These are phyloP conservation scores for Moesziomyces aphidis DNA, from an alignment of 1,284 basidiomycete genomes.

Conservation along the genomic window DNA sequence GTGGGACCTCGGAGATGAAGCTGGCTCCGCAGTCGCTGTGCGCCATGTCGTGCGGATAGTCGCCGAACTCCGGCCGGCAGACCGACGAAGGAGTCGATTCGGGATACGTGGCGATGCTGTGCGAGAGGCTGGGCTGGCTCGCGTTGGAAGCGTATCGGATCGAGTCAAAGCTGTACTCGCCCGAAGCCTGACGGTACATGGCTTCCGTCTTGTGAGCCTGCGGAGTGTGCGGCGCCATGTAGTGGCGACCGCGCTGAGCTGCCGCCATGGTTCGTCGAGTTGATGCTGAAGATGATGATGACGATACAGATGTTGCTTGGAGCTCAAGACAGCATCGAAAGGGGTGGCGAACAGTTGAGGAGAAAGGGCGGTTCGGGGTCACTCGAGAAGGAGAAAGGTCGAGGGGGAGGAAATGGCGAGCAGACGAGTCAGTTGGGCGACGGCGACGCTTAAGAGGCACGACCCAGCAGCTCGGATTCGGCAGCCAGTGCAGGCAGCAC, in stretches of 20 bases:
- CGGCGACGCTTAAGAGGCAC: too few species aligned
- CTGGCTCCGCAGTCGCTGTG: conserved; percentile 29
- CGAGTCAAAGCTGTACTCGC: conserved; percentile 31
- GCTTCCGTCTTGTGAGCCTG: conserved; percentile 2
- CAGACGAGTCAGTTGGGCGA: too few species aligned
- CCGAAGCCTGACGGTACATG: conserved; percentile 21
- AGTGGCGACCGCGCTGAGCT: conserved; percentile 16
- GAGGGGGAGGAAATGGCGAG: too few species aligned
- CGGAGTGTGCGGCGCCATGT: conserved; percentile 2
- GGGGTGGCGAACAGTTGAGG: not conserved
- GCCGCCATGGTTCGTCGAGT: conserved; percentile 18
- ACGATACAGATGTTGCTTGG: not conserved
- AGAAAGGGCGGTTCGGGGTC: too few species aligned
- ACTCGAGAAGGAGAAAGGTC: too few species aligned
- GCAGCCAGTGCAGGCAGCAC: too few species aligned
- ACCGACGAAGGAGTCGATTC: conserved; percentile 39
- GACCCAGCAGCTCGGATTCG: too few species aligned
- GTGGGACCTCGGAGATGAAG: conserved; percentile 20
- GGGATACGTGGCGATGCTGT: conserved; percentile 41
- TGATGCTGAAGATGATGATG: not conserved
- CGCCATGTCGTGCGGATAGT: conserved; percentile 21
- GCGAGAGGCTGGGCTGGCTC: conserved; percentile 37
- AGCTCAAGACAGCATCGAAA: not conserved
- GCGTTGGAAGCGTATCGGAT: conserved; percentile 36
- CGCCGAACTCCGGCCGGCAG: conserved; percentile 31